Base-by-base conservation (phyloP, 2,329 filamentous ascomycete species). In the Arthrobotrys entomopaga region DNA sequence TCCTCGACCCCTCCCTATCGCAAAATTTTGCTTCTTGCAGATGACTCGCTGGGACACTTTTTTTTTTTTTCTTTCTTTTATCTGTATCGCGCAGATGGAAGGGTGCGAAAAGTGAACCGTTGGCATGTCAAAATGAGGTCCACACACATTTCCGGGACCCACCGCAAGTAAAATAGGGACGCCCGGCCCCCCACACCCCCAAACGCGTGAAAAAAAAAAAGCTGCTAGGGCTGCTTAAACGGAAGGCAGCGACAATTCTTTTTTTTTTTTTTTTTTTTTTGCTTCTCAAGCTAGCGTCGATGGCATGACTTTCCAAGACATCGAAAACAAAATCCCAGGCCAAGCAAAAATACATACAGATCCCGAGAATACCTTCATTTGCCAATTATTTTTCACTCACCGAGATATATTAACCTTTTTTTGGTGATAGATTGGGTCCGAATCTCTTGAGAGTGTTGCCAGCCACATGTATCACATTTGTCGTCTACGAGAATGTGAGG, bases 401-500 rank as follows among this genome's bases (percentile, higher is more conserved):
- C 54, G 16, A 56, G 50, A 24, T 34, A 54, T 29, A 46, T 24
- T 53, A 34, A 20, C 38, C 34, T 16, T 52, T 52, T 52, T 38
- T 60, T 29, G 10, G 34, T 42, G n/a, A 11, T 72, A 79, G 78
- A 1, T 84, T 98, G 67, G 88, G 92, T 46, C 93, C 94, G 0
- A 96, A 94, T 77, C 86, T 97, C n/a, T 84, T 97, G 60, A 87
- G 95, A 75, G 95, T 98, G 26, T 85, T 99, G 81, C 95, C 95
- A 2, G 93, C 93, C 34, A 98, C 95, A 2, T 96, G 95, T 87
- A 92, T 97, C 63, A 98, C 94, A 0, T 98, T 99, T 80, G 82
- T 99, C 78, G 93, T 98, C 22, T 98, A 98, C 82, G 95, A 99
- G 84, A 98, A 98, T 81, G 89, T 90, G 72, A 93, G 90, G 82